Conservation (phyloP, 352 stramenopile species). For the Phytophthora colocasiae region DNA sequence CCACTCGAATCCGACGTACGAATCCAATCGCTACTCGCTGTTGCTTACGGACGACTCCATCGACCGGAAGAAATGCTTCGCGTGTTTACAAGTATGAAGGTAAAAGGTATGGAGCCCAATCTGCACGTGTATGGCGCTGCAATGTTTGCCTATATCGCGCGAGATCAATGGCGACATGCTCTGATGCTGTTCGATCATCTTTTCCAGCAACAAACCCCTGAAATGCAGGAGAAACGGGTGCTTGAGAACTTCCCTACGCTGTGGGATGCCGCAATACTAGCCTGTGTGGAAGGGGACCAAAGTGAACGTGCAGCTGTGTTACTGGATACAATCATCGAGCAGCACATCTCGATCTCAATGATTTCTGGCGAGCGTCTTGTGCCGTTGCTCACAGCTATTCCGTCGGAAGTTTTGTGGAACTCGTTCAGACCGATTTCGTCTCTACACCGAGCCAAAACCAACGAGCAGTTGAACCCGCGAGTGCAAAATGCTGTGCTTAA, state of each 20-base stretch:
- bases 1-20: conserved; percentile 55
- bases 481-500: conserved; percentile 74
- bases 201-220: conserved; percentile 47
- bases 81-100: conserved; percentile 79
- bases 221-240: conserved; percentile 45
- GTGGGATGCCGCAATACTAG: conserved; percentile 73
- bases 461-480: conserved; percentile 27
- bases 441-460: conserved; percentile 49
- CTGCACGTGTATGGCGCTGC: conserved; percentile 77
- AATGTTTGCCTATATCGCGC: conserved; percentile 70
- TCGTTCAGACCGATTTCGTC: conserved; percentile 57
- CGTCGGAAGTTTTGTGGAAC: conserved; percentile 59
- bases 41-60: conserved; percentile 55
- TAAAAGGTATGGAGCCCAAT: conserved; percentile 69
- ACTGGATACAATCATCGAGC: conserved; percentile 52
- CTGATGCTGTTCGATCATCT: conserved; percentile 82
- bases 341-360: conserved; percentile 52
- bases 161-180: conserved; percentile 71
- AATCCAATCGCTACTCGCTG: conserved; percentile 68
- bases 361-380: conserved; percentile 57
- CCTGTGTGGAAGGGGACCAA: conserved; percentile 56
- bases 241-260: conserved; percentile 63
- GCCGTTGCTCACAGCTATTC: conserved; percentile 47
- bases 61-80: conserved; percentile 62
- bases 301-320: conserved; percentile 50